phyloP scores from a whole-genome alignment of 106 monocot species.

The Ottelia alismoides region DNA sequence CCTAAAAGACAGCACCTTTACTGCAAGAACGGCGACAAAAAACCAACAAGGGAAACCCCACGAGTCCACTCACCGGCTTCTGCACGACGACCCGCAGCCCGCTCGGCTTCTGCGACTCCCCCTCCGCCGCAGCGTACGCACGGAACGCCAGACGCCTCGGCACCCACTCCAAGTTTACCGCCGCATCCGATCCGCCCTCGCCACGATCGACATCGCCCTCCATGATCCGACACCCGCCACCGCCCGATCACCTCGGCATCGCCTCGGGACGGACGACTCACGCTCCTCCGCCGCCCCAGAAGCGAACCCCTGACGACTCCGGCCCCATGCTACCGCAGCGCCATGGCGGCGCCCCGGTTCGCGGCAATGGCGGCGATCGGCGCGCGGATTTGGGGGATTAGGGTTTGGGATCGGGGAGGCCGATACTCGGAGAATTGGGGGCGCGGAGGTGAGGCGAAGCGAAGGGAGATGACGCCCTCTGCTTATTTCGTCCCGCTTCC shows the following conservation, averaged over 20 bases:
- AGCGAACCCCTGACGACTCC: background rate
- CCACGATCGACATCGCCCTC: background rate
- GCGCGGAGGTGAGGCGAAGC: too few species aligned
- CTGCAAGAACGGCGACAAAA: too few species aligned
- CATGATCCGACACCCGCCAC: background rate
- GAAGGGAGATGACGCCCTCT: too few species aligned
- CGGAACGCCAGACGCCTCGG: conserved; percentile 3
- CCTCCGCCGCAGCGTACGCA: too few species aligned
- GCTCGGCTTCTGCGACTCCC: background rate
- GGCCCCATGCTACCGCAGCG: background rate
- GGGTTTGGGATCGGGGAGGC: too few species aligned
- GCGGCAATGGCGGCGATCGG: too few species aligned
- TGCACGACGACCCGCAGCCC: background rate
- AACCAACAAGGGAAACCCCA: background rate
- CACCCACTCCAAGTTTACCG: background rate
- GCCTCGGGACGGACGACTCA: background rate
- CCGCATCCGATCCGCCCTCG: background rate
- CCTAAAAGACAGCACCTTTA: too few species aligned
- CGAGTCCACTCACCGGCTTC: background rate
- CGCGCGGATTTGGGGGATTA: too few species aligned
- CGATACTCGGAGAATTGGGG: too few species aligned
- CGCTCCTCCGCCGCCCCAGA: background rate
- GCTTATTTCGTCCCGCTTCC: too few species aligned
- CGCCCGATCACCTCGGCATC: background rate
- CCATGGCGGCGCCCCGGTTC: too few species aligned